Base-by-base conservation (phyloP, 495 filamentous ascomycete genomes). In the Saxophila tyrrhenica region DNA sequence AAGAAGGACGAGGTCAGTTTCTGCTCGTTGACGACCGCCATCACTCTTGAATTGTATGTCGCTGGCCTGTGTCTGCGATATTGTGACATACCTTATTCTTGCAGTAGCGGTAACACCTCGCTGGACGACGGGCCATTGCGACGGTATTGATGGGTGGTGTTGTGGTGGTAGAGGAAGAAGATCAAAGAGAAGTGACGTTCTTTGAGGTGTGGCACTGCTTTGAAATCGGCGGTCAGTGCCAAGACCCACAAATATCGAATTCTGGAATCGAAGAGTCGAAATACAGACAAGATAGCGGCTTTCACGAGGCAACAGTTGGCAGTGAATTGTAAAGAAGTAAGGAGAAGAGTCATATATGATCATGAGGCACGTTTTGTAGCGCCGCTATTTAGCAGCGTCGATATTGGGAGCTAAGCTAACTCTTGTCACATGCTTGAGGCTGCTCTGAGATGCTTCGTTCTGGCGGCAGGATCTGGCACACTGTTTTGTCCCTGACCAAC, bases 91-190 rank as follows among this genome's bases (percentile, higher is more conserved):
- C 87, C 91, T 95, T 95, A 85, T 96, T 96, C 88, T 97, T 97
- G 88, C 92, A 98, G 84, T 98, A 98, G 73, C 92, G 89, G 83
- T 98, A 98, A 77, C 92, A 98, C 77, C 94, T 82, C 64, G 92
- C 92, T 65, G 92, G 92, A 80, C 92, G 87, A 72, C 92, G 86
- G 69, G 92, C 92, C 92, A 98, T 98, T 75, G 82, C 86, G 82
- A 83, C 74, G 75, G 77, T 76, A 72, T 71, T 71, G 70, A 68
- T 77, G 72, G 48, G 19, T 35, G 46, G 24, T 51, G 58, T 58
- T 54, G 24, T 51, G 51, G 15, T 19, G 32, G 50, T 35, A 46
- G 48, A n/a, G 29, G 59, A 51, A 52, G 42, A 58, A 39, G 39
- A 39, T 42, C 13, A 45, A 19, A 44, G 41, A 25, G 55, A 50